These are phyloP conservation scores for Trichoderma sp. DNA, from an alignment of 2,329 filamentous ascomycete species.

Conservation along the genomic window DNA sequence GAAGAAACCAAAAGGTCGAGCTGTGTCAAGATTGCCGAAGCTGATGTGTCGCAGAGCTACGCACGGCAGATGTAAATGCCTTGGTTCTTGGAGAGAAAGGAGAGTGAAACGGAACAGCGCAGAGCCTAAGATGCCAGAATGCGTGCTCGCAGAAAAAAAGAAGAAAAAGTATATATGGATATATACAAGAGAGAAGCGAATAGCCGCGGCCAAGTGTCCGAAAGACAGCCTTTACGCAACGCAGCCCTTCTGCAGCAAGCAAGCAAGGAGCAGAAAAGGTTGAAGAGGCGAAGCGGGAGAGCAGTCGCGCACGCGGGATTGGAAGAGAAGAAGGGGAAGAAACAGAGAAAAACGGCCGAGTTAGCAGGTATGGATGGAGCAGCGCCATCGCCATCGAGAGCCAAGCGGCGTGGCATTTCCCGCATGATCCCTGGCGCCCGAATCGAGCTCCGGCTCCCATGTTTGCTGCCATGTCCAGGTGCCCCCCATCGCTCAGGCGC, in stretches of 20 bases:
- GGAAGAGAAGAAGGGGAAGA: neutral
- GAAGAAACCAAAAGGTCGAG: slow-evolving; percentile 11
- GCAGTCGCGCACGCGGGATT: neutral
- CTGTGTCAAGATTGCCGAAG: neutral
- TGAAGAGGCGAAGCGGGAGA: slow-evolving; percentile 5
- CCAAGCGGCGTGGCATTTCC: slow-evolving; percentile 1
- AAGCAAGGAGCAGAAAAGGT: slow-evolving; percentile 7
- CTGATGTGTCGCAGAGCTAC: slow-evolving; percentile 1
- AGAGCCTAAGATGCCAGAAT: neutral
- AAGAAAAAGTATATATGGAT: neutral
- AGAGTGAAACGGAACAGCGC: slow-evolving; percentile 16
- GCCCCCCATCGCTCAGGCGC: neutral
- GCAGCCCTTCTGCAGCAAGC: slow-evolving; percentile 14
- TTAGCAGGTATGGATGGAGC: neutral
- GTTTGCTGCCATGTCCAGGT: neutral
- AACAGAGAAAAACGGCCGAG: neutral
- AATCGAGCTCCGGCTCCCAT: neutral
- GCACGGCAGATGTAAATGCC: neutral
- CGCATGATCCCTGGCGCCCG: neutral
- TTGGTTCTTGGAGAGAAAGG: slow-evolving; percentile 11
- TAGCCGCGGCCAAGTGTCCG: slow-evolving; percentile 12
- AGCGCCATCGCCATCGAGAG: neutral
- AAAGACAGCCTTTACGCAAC: slow-evolving; percentile 5
- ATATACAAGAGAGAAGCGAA: slow-evolving; percentile 11
- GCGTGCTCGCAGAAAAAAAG: neutral